Conservation (phyloP, 176 grass and related monocot genomes). For the Aegilops sharonensis region DNA sequence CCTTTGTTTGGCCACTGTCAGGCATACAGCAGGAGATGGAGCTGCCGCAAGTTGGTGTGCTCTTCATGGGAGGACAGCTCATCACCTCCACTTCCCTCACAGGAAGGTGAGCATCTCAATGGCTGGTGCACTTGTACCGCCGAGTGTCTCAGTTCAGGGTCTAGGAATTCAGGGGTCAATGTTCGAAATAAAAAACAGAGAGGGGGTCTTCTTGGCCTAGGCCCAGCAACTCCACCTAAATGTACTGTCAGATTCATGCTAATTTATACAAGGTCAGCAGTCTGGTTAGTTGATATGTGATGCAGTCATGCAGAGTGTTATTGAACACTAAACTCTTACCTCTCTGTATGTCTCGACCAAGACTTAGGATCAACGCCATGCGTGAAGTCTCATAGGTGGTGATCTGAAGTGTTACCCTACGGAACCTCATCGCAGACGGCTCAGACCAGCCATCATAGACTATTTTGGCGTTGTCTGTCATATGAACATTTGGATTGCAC, state of each 20-base stretch:
- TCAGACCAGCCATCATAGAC: not conserved
- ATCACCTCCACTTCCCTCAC: not conserved
- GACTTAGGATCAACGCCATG: not conserved
- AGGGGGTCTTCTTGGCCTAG: no score
- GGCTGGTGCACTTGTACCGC: not conserved
- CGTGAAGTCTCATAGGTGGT: not conserved
- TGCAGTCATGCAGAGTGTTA: no score
- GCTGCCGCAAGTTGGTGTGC: not conserved
- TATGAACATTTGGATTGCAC: no score
- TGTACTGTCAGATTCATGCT: no score
- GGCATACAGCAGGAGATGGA: not conserved
- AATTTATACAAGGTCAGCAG: no score
- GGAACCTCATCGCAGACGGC: not conserved
- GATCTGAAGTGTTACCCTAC: not conserved
- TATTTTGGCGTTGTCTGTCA: not conserved
- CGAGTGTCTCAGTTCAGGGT: not conserved
- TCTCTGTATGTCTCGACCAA: not conserved
- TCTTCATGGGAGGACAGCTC: not conserved
- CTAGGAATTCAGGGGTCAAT: no score
- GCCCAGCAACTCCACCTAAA: no score
- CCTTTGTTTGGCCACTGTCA: not conserved
- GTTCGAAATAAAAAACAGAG: no score
- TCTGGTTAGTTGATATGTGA: no score
- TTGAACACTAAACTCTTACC: no score
- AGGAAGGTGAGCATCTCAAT: not conserved